Base-by-base conservation (phyloP, 345 rosid species). In the Acer yangbiense region DNA sequence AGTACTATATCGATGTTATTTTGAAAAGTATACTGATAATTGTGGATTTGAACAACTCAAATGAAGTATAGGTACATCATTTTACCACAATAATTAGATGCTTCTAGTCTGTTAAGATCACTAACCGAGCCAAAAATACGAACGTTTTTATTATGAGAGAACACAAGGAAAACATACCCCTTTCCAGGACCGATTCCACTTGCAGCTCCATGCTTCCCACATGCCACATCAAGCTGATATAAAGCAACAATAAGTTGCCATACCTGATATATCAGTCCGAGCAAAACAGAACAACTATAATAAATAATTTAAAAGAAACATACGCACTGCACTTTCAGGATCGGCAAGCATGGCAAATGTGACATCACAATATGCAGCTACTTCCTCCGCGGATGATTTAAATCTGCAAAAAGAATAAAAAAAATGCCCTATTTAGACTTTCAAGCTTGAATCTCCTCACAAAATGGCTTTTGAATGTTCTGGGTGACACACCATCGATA, bases 241-340 rank as follows among this genome's bases (percentile, higher is more conserved):
- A 79, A 76, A 75, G 72, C 79, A 68, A 57, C 68, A 58, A 72
- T 77, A 65, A 83, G 80, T 39, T 76, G 74, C 69, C 72, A 13
- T n/a, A 21, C 48, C 60, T 35, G 25, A 58, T 10, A 71, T 43
- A 81, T 54, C 68, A 68, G 58, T 61, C 35, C 55, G 80, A 81
- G 62, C 57, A 76, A 66, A 76, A 61, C 23, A 46, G 14, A 67
- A 25, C 10, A 35, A 32, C 8, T n/a, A 72, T 8, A 3, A 68
- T 35, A 61, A 61, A 29, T 4, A 39, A 79, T 58, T 60, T 50
- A 74, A 72, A 76, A 79, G 80, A 89, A 85, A 86, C 86, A 89
- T 88, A 93, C 98, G 86, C 93, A 95, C 98, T 87, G 98, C 97
- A 89, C 94, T 91, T 86, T 93, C 93, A 80, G 98, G 98, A 87